These are phyloP conservation scores for Quercus gilva DNA, from an alignment of 306 rosid species.

Conservation along the genomic window DNA sequence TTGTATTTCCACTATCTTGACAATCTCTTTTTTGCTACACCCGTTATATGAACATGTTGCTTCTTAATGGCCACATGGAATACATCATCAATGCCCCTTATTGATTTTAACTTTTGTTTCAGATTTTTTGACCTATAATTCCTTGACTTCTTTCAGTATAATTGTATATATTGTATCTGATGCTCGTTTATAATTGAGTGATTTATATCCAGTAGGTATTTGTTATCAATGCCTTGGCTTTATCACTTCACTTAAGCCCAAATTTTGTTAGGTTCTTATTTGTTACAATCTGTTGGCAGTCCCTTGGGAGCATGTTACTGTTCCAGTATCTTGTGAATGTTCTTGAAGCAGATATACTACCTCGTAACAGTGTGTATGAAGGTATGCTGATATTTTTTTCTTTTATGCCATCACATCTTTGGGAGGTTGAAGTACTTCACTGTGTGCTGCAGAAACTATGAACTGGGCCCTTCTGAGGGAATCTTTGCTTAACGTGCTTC, in stretches of 20 bases:
- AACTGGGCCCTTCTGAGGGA: conserved; percentile 75
- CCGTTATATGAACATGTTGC: too few relatives aligned
- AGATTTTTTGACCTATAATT: background rate
- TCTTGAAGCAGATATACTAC: conserved; percentile 70
- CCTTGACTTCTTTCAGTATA: background rate
- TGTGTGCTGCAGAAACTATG: conserved; percentile 54
- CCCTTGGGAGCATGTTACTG: conserved; percentile 57
- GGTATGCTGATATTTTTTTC: conserved; percentile 31
- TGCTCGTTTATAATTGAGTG: background rate
- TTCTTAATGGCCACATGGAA: too few relatives aligned
- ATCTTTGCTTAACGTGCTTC: conserved; percentile 66
- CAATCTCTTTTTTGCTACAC: too few relatives aligned
- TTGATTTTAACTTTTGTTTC: background rate
- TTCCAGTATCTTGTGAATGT: conserved; percentile 73
- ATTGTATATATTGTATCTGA: background rate
- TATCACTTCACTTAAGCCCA: background rate
- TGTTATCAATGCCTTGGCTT: background rate
- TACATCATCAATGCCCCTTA: background rate
- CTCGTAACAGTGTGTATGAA: conserved; percentile 53
- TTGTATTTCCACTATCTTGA: too few relatives aligned
- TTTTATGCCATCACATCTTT: conserved; percentile 13
- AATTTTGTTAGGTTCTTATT: conserved; percentile 1
- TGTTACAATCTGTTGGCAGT: conserved; percentile 45
- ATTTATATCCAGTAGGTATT: background rate
- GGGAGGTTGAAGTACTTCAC: conserved; percentile 24